These are phyloP conservation scores for Botrytis elliptica DNA, from an alignment of 2,329 filamentous ascomycete species.

Conservation along the genomic window DNA sequence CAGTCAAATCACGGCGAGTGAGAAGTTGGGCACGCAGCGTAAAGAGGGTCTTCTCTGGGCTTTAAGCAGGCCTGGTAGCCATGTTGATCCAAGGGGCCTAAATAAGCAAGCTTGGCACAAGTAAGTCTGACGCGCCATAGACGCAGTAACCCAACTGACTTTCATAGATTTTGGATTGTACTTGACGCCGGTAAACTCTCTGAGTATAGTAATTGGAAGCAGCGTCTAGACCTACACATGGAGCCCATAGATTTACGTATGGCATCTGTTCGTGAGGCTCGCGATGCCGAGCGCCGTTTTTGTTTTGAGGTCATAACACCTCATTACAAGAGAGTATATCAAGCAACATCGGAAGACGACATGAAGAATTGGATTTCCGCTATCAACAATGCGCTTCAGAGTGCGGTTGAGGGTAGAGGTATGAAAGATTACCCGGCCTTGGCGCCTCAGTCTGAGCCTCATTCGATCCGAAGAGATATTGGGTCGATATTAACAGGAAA, in stretches of 20 bases:
- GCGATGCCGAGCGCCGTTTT: constrained; percentile 90
- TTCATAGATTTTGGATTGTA: constrained; percentile 89
- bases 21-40: constrained; percentile 65
- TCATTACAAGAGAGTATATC: constrained; percentile 92
- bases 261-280: constrained; percentile 93
- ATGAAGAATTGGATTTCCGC: constrained; percentile 96
- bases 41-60: constrained; percentile 97
- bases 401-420: constrained; percentile 82
- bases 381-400: constrained; percentile 96
- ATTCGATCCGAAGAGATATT: constrained; percentile 75
- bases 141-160: constrained; percentile 35
- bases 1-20: constrained; percentile 50
- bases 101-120: constrained; percentile 99
- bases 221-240: constrained; percentile 93
- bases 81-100: constrained; percentile 90
- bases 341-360: constrained; percentile 96
- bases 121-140: constrained; percentile 52
- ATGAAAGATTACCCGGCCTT: constrained; percentile 53
- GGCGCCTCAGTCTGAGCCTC: constrained; percentile 42
- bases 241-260: constrained; percentile 96
- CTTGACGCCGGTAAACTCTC: constrained; percentile 94
- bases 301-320: constrained; percentile 99
- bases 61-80: constrained; percentile 84
- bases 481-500: constrained; percentile 92
- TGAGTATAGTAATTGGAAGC: constrained; percentile 99